phyloP scores from a whole-genome alignment of 768 basidiomycete species.

The Hygrocybe punicea region DNA sequence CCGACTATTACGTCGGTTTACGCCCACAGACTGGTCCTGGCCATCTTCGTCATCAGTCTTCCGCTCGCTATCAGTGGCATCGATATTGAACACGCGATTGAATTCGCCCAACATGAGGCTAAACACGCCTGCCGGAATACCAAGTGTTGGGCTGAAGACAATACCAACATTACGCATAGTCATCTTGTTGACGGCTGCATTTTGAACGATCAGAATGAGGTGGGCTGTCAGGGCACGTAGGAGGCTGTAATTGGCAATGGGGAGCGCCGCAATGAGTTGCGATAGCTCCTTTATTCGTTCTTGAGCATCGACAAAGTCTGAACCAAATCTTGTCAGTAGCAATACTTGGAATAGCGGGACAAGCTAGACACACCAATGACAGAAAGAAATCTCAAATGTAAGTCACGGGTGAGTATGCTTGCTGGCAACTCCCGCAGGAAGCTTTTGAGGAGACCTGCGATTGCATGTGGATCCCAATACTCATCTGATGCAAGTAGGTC shows the following conservation, averaged over 20 bases:
- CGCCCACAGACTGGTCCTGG: constrained; percentile 36
- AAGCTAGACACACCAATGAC: constrained; percentile 73
- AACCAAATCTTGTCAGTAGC: constrained; percentile 10
- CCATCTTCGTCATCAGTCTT: constrained; percentile 26
- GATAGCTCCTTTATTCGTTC: constrained; percentile 87
- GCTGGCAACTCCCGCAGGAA: constrained; percentile 92
- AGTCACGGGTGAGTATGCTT: constrained; percentile 87
- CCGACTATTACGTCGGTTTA: constrained; percentile 69
- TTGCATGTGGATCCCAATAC: constrained; percentile 96
- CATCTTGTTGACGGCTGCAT: constrained; percentile 93
- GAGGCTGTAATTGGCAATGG: constrained; percentile 89
- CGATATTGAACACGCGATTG: constrained; percentile 88
- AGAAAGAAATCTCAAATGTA: constrained; percentile 85
- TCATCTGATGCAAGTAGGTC: constrained; percentile 85
- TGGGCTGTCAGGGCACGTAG: constrained; percentile 93
- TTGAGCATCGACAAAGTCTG: constrained; percentile 85
- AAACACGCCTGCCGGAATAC: constrained; percentile 97
- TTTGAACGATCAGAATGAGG: constrained; percentile 90
- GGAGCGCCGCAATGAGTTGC: constrained; percentile 79
- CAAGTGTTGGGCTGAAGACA: constrained; percentile 95
- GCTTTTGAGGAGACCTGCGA: constrained; percentile 90
- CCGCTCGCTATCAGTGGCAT: constrained; percentile 33
- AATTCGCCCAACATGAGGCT: constrained; percentile 93
- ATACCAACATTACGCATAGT: constrained; percentile 98
- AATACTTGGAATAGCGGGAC: constrained; percentile 4